phyloP scores from a whole-genome alignment of 306 rosid genomes.

The Dalbergia cultrata region DNA sequence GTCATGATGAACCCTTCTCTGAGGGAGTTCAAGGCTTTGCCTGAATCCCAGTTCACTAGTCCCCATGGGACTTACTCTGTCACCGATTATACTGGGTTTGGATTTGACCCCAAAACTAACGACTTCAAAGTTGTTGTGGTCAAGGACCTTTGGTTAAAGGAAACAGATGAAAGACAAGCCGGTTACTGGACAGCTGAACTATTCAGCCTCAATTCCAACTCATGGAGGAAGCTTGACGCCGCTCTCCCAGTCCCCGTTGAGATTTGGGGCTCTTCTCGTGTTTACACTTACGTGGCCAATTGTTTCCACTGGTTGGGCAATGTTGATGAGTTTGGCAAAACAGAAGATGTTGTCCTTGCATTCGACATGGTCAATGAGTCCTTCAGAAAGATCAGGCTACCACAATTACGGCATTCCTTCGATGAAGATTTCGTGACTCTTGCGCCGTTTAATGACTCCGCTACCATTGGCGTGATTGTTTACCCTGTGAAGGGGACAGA shows the following conservation, averaged over 20 bases:
- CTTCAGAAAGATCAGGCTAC: constrained; percentile 43
- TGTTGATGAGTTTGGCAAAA: background rate
- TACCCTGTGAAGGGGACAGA: constrained; percentile 13
- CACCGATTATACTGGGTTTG: constrained; percentile 28
- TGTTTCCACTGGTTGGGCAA: constrained; percentile 44
- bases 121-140: constrained; percentile 45
- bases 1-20: constrained; percentile 43
- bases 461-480: constrained; percentile 9
- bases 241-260: constrained; percentile 33
- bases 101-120: constrained; percentile 37
- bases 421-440: background rate
- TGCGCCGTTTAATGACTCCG: background rate
- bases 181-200: constrained; percentile 43
- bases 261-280: constrained; percentile 34
- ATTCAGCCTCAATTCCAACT: constrained; percentile 38
- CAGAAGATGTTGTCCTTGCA: constrained; percentile 27
- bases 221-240: constrained; percentile 38
- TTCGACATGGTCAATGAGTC: constrained; percentile 32
- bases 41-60: constrained; percentile 18
- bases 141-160: constrained; percentile 35
- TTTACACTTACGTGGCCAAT: constrained; percentile 38
- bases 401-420: background rate
- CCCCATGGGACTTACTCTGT: constrained; percentile 26
- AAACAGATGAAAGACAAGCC: constrained; percentile 39
- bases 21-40: constrained; percentile 38